phyloP scores from a whole-genome alignment of 331 rosid genomes.

The Quercus phellos region DNA sequence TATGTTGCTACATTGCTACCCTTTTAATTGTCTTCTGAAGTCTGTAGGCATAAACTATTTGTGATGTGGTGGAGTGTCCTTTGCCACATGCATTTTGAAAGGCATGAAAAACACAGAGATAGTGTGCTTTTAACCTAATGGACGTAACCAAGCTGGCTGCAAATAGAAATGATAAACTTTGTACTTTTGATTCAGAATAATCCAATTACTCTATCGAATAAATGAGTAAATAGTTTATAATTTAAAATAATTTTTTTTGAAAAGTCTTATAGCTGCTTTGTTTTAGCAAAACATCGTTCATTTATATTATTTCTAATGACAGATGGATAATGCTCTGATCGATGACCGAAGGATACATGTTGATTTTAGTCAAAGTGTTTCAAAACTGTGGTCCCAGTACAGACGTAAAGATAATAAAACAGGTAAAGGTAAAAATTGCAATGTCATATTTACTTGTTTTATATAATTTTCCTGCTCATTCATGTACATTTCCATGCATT shows the following conservation, averaged over 20 bases:
- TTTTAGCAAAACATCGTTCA: not conserved
- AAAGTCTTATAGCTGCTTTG: not conserved
- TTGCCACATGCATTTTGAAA: not conserved
- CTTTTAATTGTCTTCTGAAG: not conserved
- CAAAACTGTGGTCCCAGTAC: constrained; percentile 89
- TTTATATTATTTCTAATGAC: not conserved
- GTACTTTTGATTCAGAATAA: not conserved
- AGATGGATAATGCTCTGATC: constrained; percentile 98
- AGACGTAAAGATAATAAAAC: constrained; percentile 52
- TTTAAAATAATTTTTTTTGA: not conserved
- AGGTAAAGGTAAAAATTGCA: constrained; percentile 52
- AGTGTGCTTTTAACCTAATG: not conserved
- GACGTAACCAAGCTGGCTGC: not conserved
- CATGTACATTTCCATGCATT: not conserved
- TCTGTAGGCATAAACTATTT: not conserved
- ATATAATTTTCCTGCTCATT: not conserved
- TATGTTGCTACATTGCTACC: not conserved
- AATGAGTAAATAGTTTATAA: not conserved
- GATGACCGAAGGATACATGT: constrained; percentile 97
- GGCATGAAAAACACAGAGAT: not conserved
- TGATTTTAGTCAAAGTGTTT: constrained; percentile 93
- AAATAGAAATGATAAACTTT: not conserved
- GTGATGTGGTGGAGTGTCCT: not conserved
- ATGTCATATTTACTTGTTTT: not conserved
- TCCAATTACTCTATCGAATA: not conserved